phyloP scores from a whole-genome alignment of 1,139 yeast genomes.

The Lodderomyces pseudojiufengensis region DNA sequence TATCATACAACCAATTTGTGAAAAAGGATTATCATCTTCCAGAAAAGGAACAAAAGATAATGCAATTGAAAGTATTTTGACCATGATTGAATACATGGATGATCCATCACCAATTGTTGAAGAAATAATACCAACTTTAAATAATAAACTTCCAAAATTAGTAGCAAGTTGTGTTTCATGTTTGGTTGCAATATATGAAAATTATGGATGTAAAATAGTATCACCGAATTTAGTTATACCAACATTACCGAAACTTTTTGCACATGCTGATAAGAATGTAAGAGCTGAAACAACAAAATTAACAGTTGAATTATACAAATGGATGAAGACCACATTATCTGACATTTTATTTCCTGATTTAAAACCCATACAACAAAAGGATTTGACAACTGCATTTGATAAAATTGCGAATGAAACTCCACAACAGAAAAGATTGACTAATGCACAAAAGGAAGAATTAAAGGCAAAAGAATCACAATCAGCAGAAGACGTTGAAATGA shows the following conservation, averaged over 20 bases:
- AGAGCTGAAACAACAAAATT: conserved; percentile 74
- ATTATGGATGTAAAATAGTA: conserved; percentile 70
- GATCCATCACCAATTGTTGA: conserved; percentile 66
- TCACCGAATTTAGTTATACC: conserved; percentile 60
- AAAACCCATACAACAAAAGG: conserved; percentile 92
- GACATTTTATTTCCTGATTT: conserved; percentile 61
- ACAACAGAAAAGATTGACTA: conserved; percentile 55
- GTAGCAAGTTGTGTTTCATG: conserved; percentile 67
- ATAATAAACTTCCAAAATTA: conserved; percentile 71
- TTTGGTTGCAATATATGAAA: conserved; percentile 50
- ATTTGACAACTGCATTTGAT: conserved; percentile 69
- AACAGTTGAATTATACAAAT: conserved; percentile 66
- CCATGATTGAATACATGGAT: conserved; percentile 59
- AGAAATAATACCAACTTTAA: conserved; percentile 57
- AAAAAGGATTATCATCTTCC: conserved; percentile 74
- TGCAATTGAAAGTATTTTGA: conserved; percentile 58
- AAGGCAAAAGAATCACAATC: conserved; percentile 10
- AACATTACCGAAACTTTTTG: conserved; percentile 64
- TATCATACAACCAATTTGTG: conserved; percentile 61
- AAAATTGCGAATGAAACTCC: conserved; percentile 43
- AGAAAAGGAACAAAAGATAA: conserved; percentile 72
- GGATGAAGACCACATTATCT: conserved; percentile 70
- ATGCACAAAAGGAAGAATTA: conserved; percentile 40
- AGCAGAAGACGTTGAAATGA: conserved; percentile 43
- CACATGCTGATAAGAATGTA: conserved; percentile 85